These are phyloP conservation scores for Nannizzia gypsea DNA, from an alignment of 2,329 filamentous ascomycete species.

Conservation along the genomic window DNA sequence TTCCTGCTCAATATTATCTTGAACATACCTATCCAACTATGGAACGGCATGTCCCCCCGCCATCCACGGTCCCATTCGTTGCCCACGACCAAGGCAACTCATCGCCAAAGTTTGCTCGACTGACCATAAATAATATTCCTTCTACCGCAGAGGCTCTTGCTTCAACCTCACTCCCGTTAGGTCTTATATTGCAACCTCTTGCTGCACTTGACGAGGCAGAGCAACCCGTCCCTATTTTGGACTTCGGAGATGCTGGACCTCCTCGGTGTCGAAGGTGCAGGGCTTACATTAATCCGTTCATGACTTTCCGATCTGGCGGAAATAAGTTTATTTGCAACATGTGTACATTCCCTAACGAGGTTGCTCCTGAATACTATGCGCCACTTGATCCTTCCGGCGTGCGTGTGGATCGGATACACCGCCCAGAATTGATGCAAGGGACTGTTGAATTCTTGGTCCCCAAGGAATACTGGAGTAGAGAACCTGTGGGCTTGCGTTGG, in stretches of 20 bases:
- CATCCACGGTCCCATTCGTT: constrained; percentile 76
- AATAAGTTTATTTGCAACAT: constrained; percentile 98
- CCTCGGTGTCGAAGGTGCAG: constrained; percentile 86
- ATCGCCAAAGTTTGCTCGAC: constrained; percentile 81
- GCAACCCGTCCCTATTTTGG: constrained; percentile 74
- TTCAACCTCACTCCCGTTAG: constrained; percentile 72
- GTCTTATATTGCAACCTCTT: constrained; percentile 77
- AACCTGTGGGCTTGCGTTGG: constrained; percentile 77
- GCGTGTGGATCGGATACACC: constrained; percentile 74
- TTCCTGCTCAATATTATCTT: constrained; percentile 71
- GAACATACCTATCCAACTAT: constrained; percentile 88
- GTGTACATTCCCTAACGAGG: constrained; percentile 94
- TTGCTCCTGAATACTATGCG: constrained; percentile 80
- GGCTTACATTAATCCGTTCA: constrained; percentile 97
- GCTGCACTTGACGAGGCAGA: constrained; percentile 76
- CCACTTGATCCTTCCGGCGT: constrained; percentile 78
- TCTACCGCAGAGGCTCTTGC: constrained; percentile 65
- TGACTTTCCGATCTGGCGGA: constrained; percentile 88
- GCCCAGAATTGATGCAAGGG: constrained; percentile 78
- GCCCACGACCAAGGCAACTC: constrained; percentile 95
- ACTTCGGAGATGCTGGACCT: constrained; percentile 85
- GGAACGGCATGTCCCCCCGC: constrained; percentile 83
- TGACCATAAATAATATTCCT: constrained; percentile 90
- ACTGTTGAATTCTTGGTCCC: constrained; percentile 95
- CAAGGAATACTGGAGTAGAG: constrained; percentile 96